Conservation (phyloP, 805 yeast genomes). For the Myxozyma vanderwaltii region DNA sequence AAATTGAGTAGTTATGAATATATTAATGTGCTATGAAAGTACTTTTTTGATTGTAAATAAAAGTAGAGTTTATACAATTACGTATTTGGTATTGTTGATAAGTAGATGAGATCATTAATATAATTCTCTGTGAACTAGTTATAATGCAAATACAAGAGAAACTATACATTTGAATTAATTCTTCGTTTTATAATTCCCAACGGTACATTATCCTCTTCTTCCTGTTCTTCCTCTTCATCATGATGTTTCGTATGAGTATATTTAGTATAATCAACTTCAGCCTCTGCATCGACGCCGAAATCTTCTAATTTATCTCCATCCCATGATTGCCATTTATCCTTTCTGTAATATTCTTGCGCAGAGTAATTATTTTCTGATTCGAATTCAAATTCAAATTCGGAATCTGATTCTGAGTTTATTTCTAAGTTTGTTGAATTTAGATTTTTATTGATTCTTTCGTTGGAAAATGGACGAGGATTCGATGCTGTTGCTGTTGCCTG, state of each 20-base stretch:
- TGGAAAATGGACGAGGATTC: not conserved
- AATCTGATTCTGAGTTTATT: not conserved
- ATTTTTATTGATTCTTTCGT: constrained; percentile 1
- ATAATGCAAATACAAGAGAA: no score
- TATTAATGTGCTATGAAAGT: no score
- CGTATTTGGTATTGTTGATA: no score
- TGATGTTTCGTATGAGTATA: no score
- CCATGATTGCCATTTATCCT: constrained; percentile 31
- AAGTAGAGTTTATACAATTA: no score
- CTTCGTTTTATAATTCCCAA: constrained; percentile 6
- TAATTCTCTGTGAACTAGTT: no score
- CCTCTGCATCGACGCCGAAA: constrained; percentile 82
- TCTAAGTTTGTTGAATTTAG: no score
- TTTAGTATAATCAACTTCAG: constrained; percentile 44
- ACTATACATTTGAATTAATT: not conserved
- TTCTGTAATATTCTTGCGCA: constrained; percentile 46
- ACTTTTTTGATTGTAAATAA: no score
- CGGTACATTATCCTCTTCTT: constrained; percentile 2
- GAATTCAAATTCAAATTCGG: constrained; percentile 4
- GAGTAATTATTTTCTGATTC: constrained; percentile 17
- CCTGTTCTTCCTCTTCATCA: not conserved
- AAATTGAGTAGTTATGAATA: no score
- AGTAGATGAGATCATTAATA: no score
- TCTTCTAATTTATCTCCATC: constrained; percentile 84
- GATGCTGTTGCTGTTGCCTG: not conserved